phyloP scores from a whole-genome alignment of 176 grass and related monocot genomes.

The Musa schizocarpa region DNA sequence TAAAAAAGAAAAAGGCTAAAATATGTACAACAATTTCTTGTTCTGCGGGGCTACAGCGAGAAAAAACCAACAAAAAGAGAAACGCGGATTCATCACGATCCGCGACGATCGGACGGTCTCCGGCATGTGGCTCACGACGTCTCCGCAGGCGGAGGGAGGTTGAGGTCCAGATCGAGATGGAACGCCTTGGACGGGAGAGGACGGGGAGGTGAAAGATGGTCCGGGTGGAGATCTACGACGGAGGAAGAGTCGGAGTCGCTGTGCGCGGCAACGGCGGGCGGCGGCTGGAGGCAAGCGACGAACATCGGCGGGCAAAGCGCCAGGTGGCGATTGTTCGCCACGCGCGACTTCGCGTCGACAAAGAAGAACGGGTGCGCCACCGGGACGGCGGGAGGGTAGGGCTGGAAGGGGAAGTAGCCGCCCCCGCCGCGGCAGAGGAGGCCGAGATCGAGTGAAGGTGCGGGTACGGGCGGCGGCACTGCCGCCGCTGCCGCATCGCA shows the following conservation, averaged over 20 bases:
- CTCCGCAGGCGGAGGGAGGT: not conserved
- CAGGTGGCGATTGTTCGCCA: not conserved
- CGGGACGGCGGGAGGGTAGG: not conserved
- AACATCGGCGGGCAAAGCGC: constrained; percentile 10
- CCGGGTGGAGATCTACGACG: not conserved
- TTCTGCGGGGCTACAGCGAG: no score
- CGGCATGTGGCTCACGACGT: not conserved
- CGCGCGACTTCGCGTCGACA: not conserved
- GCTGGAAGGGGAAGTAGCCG: not conserved
- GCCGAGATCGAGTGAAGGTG: not conserved
- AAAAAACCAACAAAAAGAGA: no score
- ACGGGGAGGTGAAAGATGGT: not conserved
- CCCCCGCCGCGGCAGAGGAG: not conserved
- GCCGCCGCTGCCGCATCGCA: not conserved
- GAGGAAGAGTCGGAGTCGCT: constrained; percentile 11
- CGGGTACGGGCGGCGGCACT: not conserved
- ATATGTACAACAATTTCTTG: no score
- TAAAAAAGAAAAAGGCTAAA: no score
- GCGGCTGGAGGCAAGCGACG: not conserved
- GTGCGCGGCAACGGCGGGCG: not conserved
- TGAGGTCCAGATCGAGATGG: constrained; percentile 7
- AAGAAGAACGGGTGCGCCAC: constrained; percentile 1
- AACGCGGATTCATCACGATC: no score
- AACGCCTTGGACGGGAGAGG: not conserved
- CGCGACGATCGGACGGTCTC: not conserved